Evolutionary conservation across 257 asterid genomes (phyloP).

Genomic region (Lantana camara): DNA sequence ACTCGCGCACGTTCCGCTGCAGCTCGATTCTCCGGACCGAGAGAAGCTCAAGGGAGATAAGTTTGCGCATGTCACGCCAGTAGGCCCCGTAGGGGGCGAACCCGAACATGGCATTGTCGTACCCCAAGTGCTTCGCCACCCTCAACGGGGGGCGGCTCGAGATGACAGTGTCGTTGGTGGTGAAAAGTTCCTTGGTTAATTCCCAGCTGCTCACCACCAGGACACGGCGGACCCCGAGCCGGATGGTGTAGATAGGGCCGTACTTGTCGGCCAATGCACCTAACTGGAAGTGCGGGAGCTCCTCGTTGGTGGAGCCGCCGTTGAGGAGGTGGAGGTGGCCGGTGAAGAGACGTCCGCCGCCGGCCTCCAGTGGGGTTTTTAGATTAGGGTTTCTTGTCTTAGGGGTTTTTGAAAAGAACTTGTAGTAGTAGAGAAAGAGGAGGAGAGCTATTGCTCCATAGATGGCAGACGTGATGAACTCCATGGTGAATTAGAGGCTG

Average conservation of each 20-base stretch:
- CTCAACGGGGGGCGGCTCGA: slow-evolving; percentile 29
- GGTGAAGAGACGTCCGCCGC: too few species aligned
- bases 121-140: slow-evolving; percentile 22
- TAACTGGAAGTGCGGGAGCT: slow-evolving; percentile 34
- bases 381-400: not conserved
- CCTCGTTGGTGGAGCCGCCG: slow-evolving; percentile 15
- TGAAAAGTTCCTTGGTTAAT: slow-evolving; percentile 37
- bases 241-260: slow-evolving; percentile 45
- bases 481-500: slow-evolving; percentile 29
- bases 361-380: slow-evolving; percentile 28
- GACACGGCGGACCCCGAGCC: slow-evolving; percentile 33
- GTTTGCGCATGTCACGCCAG: slow-evolving; percentile 38
- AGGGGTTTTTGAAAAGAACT: not conserved
- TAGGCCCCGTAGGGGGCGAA: slow-evolving; percentile 35
- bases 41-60: slow-evolving; percentile 30
- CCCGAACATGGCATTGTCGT: slow-evolving; percentile 25
- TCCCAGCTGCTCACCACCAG: slow-evolving; percentile 40
- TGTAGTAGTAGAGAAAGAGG: slow-evolving; percentile 5
- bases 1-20: slow-evolving; percentile 23
- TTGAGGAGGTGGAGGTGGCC: slow-evolving; percentile 45
- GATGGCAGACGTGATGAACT: slow-evolving; percentile 3
- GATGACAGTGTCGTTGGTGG: slow-evolving; percentile 31
- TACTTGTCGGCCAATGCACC: slow-evolving; percentile 27
- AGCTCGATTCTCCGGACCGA: slow-evolving; percentile 36
- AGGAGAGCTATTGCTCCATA: slow-evolving; percentile 10